Conservation (phyloP, 164 flowering plant genomes). For the Euptelea pleiosperma region DNA sequence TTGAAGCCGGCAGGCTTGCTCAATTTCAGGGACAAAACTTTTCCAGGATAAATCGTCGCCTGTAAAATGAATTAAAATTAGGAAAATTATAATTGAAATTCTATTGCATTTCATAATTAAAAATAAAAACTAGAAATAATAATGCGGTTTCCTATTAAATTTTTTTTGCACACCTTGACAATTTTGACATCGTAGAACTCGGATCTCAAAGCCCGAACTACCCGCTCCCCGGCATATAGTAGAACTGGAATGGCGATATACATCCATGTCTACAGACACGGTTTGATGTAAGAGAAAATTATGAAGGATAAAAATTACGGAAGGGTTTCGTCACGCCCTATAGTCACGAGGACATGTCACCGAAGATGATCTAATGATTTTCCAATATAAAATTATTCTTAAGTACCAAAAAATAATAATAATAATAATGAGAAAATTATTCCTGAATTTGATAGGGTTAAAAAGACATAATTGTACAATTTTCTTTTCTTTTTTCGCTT, state of each 20-base stretch:
- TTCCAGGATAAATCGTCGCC: conserved; percentile 38
- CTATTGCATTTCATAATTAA: neutral
- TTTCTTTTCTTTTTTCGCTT: too few species aligned
- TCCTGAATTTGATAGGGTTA: too few species aligned
- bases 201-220: conserved; percentile 35
- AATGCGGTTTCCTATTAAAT: too few species aligned
- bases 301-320: too few species aligned
- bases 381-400: too few species aligned
- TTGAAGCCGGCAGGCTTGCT: conserved; percentile 39
- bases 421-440: too few species aligned
- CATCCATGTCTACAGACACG: conserved; percentile 46
- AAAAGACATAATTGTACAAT: too few species aligned
- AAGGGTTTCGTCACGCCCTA: too few species aligned
- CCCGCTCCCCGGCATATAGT: conserved; percentile 42
- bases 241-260: conserved; percentile 47
- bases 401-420: too few species aligned
- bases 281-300: neutral
- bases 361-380: too few species aligned
- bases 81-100: neutral
- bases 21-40: conserved; percentile 40
- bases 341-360: too few species aligned
- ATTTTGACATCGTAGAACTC: conserved; percentile 24
- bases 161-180: conserved; percentile 24
- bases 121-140: neutral
- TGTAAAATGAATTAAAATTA: conserved; percentile 12